Percentiles rank a stretch among this genome's conserved stretches.
Evolutionary conservation across 2,329 filamentous ascomycete genomes (phyloP).

Genomic region (Alternaria longipes): DNA sequence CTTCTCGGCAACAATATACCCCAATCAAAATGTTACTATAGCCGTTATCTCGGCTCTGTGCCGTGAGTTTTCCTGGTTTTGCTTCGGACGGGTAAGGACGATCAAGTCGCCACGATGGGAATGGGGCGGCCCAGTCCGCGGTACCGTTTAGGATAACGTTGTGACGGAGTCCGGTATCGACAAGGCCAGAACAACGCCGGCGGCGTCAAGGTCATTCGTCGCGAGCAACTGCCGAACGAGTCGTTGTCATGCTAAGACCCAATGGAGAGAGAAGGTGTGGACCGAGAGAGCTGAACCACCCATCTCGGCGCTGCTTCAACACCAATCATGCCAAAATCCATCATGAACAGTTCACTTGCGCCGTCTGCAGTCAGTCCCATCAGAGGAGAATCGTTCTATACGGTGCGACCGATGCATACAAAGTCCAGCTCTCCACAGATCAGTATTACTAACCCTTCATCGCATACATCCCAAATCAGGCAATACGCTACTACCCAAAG

Average conservation of each 20-base stretch:
- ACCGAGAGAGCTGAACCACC: not conserved
- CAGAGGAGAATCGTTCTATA: not conserved
- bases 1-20: not conserved
- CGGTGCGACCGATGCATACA: not conserved
- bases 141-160: not conserved
- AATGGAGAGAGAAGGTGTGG: constrained; percentile 1
- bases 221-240: not conserved
- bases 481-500: not conserved
- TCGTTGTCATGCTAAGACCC: not conserved
- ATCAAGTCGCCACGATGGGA: constrained; percentile 1
- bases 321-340: not conserved
- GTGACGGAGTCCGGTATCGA: not conserved
- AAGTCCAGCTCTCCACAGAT: constrained; percentile 2
- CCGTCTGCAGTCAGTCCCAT: not conserved
- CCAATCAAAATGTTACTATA: not conserved
- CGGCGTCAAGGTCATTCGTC: not conserved
- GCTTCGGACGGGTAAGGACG: not conserved
- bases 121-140: constrained; percentile 3
- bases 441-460: not conserved
- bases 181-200: not conserved
- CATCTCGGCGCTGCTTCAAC: not conserved
- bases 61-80: not conserved
- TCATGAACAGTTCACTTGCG: not conserved
- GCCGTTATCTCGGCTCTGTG: not conserved
- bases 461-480: not conserved